A percentile compares a stretch with the other conserved stretches of the same genome.
Conservation (phyloP, 2,329 filamentous ascomycete species). For the Coleophoma cylindrospora region DNA sequence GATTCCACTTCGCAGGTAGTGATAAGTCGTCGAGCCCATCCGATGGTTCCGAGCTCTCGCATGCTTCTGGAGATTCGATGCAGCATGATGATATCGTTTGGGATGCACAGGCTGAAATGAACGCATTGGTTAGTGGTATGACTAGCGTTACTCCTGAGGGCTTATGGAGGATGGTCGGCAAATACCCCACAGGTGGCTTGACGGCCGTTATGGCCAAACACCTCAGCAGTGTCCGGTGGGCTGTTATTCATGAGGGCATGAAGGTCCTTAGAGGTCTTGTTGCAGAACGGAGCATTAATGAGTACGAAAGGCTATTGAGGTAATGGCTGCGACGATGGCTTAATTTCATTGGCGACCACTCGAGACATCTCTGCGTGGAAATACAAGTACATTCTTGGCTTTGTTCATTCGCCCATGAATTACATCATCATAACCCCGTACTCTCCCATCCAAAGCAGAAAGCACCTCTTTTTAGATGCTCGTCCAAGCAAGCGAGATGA, state of each 20-base stretch:
- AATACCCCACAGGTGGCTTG: conserved; percentile 44
- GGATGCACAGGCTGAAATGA: conserved; percentile 45
- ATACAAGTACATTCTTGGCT: no score
- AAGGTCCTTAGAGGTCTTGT: conserved; percentile 41
- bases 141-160: conserved; percentile 24
- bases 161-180: conserved; percentile 32
- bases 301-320: not conserved
- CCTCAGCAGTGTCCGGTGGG: conserved; percentile 53
- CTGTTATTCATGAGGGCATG: conserved; percentile 56
- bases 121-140: conserved; percentile 34
- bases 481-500: no score
- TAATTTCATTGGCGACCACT: no score
- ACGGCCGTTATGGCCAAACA: conserved; percentile 50
- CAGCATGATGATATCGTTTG: conserved; percentile 42
- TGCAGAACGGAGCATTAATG: conserved; percentile 5
- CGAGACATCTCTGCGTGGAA: no score
- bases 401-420: no score
- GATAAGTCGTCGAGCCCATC: conserved; percentile 1
- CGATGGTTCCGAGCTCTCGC: conserved; percentile 1
- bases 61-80: not conserved
- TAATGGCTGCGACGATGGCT: not conserved
- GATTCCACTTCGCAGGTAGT: conserved; percentile 42
- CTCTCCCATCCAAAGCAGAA: no score
- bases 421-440: no score
- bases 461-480: no score